A percentile compares a stretch with the other conserved stretches of the same genome.
These are phyloP conservation scores for Anisodus acutangulus DNA, from an alignment of 257 asterid genomes.

Conservation along the genomic window DNA sequence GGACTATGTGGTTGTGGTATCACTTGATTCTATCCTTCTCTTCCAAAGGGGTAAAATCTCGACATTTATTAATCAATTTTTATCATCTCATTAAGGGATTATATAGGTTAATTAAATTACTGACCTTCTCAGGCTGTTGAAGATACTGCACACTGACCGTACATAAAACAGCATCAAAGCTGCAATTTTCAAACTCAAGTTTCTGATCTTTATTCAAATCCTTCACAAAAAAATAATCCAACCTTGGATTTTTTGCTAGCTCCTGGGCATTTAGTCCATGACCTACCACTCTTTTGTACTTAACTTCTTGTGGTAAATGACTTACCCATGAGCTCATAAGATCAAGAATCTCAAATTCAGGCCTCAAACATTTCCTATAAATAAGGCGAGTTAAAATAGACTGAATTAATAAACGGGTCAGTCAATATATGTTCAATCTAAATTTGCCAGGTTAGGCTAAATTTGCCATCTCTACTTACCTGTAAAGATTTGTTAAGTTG, in stretches of 20 bases:
- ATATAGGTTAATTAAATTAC: not conserved
- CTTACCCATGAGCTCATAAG: constrained; percentile 91
- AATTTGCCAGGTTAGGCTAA: not conserved
- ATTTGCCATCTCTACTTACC: constrained; percentile 25
- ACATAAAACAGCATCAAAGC: constrained; percentile 78
- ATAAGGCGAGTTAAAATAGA: not conserved
- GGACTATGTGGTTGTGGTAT: not conserved
- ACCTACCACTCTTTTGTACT: constrained; percentile 71
- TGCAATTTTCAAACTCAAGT: constrained; percentile 49
- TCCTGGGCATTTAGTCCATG: constrained; percentile 87
- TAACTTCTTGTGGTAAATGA: constrained; percentile 69
- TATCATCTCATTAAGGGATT: not conserved
- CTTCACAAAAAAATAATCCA: constrained; percentile 77
- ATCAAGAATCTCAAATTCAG: constrained; percentile 76
- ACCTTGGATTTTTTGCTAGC: constrained; percentile 64
- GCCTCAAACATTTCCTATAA: constrained; percentile 40
- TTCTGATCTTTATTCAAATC: constrained; percentile 70
- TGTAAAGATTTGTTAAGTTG: constrained; percentile 52
- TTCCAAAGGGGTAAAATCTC: too few relatives aligned
- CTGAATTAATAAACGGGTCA: not conserved
- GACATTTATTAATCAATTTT: not conserved
- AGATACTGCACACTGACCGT: constrained; percentile 89
- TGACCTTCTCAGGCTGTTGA: constrained; percentile 84
- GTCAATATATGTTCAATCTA: not conserved
- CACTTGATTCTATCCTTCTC: constrained; percentile 7